Percentiles rank a stretch among this genome's conserved stretches.
These are phyloP conservation scores for Xylaria acuta DNA, from an alignment of 495 filamentous ascomycete species.

Conservation along the genomic window DNA sequence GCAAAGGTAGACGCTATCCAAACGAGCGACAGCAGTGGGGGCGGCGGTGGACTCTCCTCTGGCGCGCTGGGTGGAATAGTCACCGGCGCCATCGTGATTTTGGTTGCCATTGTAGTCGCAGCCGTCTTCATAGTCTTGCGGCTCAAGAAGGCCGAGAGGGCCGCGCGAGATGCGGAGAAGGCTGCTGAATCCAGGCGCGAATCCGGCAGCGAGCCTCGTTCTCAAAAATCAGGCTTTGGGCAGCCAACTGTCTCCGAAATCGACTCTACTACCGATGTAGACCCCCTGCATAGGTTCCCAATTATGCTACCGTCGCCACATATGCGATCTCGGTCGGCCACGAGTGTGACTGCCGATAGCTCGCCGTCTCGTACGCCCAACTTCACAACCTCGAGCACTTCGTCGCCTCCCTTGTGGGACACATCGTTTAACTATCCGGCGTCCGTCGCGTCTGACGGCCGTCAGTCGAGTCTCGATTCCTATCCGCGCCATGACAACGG, in stretches of 20 bases:
- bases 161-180: conserved; percentile 33
- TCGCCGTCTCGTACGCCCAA: conserved; percentile 36
- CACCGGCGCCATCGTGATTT: conserved; percentile 47
- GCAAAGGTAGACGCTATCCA: conserved; percentile 43
- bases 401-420: conserved; percentile 30
- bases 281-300: conserved; percentile 13
- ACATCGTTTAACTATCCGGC: conserved; percentile 15
- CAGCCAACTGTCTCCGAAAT: conserved; percentile 36
- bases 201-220: conserved; percentile 36
- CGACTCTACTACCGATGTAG: conserved; percentile 29
- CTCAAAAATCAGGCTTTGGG: conserved; percentile 35
- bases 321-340: conserved; percentile 15
- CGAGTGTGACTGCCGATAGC: conserved; percentile 31
- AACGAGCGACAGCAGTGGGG: conserved; percentile 22
- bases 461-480: conserved; percentile 44
- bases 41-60: conserved; percentile 36
- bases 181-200: conserved; percentile 41
- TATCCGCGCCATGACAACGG: conserved; percentile 41
- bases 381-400: conserved; percentile 30
- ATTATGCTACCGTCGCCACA: background rate
- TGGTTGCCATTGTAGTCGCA: conserved; percentile 45
- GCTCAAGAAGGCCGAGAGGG: conserved; percentile 42
- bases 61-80: conserved; percentile 52
- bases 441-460: conserved; percentile 33
- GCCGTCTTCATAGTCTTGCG: conserved; percentile 48